phyloP scores from a whole-genome alignment of 257 asterid species.

The Przewalskia tangutica region DNA sequence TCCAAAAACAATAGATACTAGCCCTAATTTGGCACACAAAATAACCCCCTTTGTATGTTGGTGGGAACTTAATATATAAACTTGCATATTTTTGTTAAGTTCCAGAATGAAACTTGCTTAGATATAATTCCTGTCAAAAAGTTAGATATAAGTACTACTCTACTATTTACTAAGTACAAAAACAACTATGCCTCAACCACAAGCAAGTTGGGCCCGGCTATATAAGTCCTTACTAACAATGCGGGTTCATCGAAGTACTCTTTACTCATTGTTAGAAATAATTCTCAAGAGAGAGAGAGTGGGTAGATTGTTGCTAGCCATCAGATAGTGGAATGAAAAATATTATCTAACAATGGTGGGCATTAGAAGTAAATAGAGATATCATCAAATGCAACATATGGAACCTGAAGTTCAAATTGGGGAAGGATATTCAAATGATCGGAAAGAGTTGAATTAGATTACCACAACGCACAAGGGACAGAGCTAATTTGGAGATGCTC shows the following conservation, averaged over 20 bases:
- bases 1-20: neutral
- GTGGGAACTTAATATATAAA: neutral
- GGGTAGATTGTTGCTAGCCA: neutral
- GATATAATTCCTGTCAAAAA: neutral
- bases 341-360: neutral
- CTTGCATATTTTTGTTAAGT: neutral
- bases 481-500: neutral
- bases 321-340: neutral
- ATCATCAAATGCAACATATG: neutral
- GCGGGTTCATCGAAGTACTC: neutral
- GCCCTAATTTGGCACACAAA: neutral
- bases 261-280: neutral
- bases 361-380: neutral
- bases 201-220: neutral
- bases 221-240: neutral
- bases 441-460: neutral
- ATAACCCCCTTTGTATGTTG: neutral
- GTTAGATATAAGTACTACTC: neutral
- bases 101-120: neutral
- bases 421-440: neutral
- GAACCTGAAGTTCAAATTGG: neutral
- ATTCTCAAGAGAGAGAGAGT: neutral
- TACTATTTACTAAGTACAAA: neutral
- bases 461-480: neutral
- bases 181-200: neutral